Percentiles rank a stretch among this genome's conserved stretches.
These are phyloP conservation scores for Backusella mclennaniae DNA, from an alignment of 192 early-diverging fungal species.

Conservation along the genomic window DNA sequence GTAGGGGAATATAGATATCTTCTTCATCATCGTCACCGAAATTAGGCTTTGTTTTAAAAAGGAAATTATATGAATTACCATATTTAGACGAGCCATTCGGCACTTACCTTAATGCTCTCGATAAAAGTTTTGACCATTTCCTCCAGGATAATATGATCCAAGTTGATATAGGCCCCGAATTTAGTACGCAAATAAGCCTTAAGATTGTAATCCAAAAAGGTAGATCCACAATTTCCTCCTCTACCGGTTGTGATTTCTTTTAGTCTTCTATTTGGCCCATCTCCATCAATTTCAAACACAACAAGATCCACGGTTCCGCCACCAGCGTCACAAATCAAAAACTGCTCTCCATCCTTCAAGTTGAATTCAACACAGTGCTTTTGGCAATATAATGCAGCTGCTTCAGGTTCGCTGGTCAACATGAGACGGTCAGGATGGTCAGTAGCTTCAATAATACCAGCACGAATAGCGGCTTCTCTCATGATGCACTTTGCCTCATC, in stretches of 20 bases:
- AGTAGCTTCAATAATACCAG: slow-evolving; percentile 37
- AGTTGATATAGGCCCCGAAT: slow-evolving; percentile 33
- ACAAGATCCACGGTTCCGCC: slow-evolving; percentile 56
- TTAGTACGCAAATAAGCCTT: slow-evolving; percentile 38
- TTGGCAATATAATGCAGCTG: slow-evolving; percentile 48
- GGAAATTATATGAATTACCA: not conserved
- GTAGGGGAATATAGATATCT: slow-evolving; percentile 34
- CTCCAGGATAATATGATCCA: slow-evolving; percentile 17
- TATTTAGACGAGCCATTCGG: not conserved
- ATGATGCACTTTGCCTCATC: slow-evolving; percentile 46
- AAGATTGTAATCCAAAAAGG: slow-evolving; percentile 47
- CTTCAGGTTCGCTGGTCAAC: slow-evolving; percentile 38
- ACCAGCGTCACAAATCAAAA: slow-evolving; percentile 54
- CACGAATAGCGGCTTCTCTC: slow-evolving; percentile 46
- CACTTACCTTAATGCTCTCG: slow-evolving; percentile 38
- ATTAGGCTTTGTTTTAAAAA: slow-evolving; percentile 25
- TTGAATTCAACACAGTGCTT: slow-evolving; percentile 44
- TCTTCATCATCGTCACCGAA: slow-evolving; percentile 44
- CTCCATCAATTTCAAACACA: slow-evolving; percentile 36
- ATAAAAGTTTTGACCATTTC: slow-evolving; percentile 43
- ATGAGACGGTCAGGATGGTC: slow-evolving; percentile 46
- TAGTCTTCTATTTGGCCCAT: slow-evolving; percentile 26
- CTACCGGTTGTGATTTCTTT: slow-evolving; percentile 50
- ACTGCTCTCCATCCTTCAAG: slow-evolving; percentile 40
- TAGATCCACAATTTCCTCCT: slow-evolving; percentile 49